Evolutionary conservation across 1,284 basidiomycete genomes (phyloP), one percentile per base, ranked within the genome.

Genomic region (Athelia sp.): DNA sequence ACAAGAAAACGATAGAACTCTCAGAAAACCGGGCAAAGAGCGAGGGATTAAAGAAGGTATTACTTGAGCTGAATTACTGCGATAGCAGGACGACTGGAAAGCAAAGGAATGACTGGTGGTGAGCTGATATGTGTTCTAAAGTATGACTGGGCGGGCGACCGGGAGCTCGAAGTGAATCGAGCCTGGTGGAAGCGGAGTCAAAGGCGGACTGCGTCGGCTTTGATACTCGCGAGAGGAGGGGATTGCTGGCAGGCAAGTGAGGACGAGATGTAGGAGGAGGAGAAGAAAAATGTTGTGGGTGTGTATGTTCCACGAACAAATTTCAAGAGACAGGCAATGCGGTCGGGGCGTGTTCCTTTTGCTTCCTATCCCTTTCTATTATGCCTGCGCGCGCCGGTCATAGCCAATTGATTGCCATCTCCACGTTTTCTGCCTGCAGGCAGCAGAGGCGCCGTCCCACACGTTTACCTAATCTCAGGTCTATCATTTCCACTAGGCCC

Each of bases 351-450:
- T 73, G 73, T 61, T 48, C 34, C 34, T n/a, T 43, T 54, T 49
- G 52, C 45, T 51, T 44, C 15, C 43, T 18, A 11, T 22, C 61
- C 61, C 51, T 60, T 56, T 64, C 60, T 59, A 55, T 52, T 52
- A 50, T 58, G 54, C n/a, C 36, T 17, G 19, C 4, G 15, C 36
- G n/a, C n/a, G 36, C 36, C 36, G 36, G 36, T 40, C n/a, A 21
- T 44, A n/a, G n/a, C n/a, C n/a, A 15, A 49, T 73, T 75, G 71
- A 73, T 72, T 66, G 63, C 59, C 26, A 66, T 55, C 57, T 53
- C 70, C 67, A 84, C 81, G 82, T 82, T 82, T 29, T 71, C 65
- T 80, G 82, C 82, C 81, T 82, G 79, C 79, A 82, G 81, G 82
- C 80, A 75, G 63, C 50, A 40, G 47, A 53, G 61, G 58, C 62